Evolutionary conservation across 2,329 filamentous ascomycete genomes (phyloP).

Genomic region (Trichoderma cornu-damae): DNA sequence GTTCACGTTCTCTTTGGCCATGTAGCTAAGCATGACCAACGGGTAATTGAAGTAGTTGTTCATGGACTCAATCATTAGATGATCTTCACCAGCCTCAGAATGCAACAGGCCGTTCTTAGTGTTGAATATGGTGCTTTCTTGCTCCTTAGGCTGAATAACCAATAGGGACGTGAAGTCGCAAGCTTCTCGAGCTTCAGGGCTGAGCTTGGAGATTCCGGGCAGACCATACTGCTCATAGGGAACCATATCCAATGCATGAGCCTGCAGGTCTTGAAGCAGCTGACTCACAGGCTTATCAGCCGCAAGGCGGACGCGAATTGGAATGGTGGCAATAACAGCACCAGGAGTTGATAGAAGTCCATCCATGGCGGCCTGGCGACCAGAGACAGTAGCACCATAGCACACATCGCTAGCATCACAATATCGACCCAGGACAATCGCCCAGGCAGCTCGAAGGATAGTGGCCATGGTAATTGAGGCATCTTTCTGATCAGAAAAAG

Average conservation of each 20-base stretch:
- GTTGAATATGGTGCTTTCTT: not conserved
- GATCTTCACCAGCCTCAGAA: not conserved
- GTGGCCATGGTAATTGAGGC: conserved; percentile 9
- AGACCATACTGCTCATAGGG: conserved; percentile 26
- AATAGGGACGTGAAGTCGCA: conserved; percentile 9
- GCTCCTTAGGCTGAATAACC: conserved; percentile 14
- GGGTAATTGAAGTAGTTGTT: conserved; percentile 22
- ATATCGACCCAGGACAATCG: conserved; percentile 4
- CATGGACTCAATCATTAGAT: conserved; percentile 2
- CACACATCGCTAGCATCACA: not conserved
- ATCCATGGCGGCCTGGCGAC: conserved; percentile 19
- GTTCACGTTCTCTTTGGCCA: conserved; percentile 6
- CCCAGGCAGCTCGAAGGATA: conserved; percentile 12
- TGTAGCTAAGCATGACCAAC: conserved; percentile 17
- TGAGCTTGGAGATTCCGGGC: conserved; percentile 23
- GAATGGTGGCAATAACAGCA: conserved; percentile 22
- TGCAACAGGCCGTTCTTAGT: not conserved
- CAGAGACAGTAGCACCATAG: conserved; percentile 16
- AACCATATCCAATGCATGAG: conserved; percentile 22
- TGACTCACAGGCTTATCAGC: conserved; percentile 4
- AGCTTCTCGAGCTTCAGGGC: conserved; percentile 13
- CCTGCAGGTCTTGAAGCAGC: conserved; percentile 20
- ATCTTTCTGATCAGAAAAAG: not conserved
- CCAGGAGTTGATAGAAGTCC: conserved; percentile 20
- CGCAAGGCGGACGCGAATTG: conserved; percentile 19